Conservation (phyloP, 2,329 filamentous ascomycete genomes). For the Passalora sequoiae region DNA sequence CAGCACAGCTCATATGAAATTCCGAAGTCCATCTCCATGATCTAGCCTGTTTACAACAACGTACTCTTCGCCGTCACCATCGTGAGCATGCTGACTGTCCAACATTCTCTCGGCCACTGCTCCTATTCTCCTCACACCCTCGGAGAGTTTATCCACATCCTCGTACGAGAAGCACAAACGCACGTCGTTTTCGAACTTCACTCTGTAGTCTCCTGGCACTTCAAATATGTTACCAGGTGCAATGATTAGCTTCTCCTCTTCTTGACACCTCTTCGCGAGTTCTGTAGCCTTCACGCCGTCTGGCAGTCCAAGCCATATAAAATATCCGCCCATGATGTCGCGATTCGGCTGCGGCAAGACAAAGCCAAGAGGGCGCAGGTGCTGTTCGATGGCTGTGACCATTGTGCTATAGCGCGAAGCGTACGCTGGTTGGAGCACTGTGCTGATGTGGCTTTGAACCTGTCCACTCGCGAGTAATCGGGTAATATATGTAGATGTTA, state of each 20-base stretch:
- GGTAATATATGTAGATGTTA: slow-evolving; percentile 54
- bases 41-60: slow-evolving; percentile 16
- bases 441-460: slow-evolving; percentile 50
- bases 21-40: slow-evolving; percentile 12
- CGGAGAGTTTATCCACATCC: slow-evolving; percentile 58
- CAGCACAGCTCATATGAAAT: slow-evolving; percentile 15
- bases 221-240: slow-evolving; percentile 67
- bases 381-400: slow-evolving; percentile 52
- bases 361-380: slow-evolving; percentile 62
- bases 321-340: slow-evolving; percentile 70
- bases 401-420: slow-evolving; percentile 51
- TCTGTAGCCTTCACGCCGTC: slow-evolving; percentile 48
- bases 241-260: slow-evolving; percentile 62
- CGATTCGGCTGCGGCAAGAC: slow-evolving; percentile 40
- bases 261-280: slow-evolving; percentile 54
- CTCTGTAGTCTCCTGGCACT: slow-evolving; percentile 44
- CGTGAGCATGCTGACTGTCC: slow-evolving; percentile 8
- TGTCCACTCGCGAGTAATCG: slow-evolving; percentile 49
- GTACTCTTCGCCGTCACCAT: slow-evolving; percentile 13
- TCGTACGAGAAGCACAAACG: slow-evolving; percentile 71
- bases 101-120: slow-evolving; percentile 42
- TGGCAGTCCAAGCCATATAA: slow-evolving; percentile 71
- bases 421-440: slow-evolving; percentile 54
- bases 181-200: slow-evolving; percentile 54
- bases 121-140: slow-evolving; percentile 62